Conservation (phyloP, 768 basidiomycete genomes). For the Suillus spraguei region DNA sequence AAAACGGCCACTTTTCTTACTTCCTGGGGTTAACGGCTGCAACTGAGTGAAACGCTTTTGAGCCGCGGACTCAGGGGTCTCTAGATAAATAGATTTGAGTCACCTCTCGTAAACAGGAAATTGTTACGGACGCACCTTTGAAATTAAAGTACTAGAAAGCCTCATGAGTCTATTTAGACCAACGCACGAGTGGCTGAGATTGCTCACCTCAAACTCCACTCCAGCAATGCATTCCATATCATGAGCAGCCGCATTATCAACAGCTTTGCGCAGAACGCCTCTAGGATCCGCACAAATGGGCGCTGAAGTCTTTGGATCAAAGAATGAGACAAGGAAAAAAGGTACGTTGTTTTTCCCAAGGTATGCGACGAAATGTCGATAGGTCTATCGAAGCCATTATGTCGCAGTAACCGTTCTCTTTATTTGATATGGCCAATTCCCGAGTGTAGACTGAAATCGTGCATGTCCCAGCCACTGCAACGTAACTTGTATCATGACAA, state of each 20-base stretch:
- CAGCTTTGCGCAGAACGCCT: constrained; percentile 59
- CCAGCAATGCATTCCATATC: constrained; percentile 79
- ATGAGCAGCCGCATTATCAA: constrained; percentile 25
- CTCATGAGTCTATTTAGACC: constrained; percentile 13
- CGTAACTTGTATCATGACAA: constrained; percentile 6
- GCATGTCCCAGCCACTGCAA: constrained; percentile 86
- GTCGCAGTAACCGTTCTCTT: constrained; percentile 90
- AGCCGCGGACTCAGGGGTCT: constrained; percentile 75
- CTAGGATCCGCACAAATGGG: constrained; percentile 86
- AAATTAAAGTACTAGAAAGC: constrained; percentile 80
- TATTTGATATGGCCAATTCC: constrained; percentile 91
- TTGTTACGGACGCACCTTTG: constrained; percentile 57
- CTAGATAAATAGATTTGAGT: constrained; percentile 39
- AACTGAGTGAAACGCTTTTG: constrained; percentile 80
- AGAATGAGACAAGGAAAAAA: constrained; percentile 91
- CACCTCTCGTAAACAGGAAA: background rate
- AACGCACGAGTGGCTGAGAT: background rate
- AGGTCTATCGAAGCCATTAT: constrained; percentile 86
- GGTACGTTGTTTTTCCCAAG: constrained; percentile 92
- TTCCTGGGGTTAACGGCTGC: constrained; percentile 87
- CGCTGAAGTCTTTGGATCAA: constrained; percentile 81
- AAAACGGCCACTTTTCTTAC: constrained; percentile 48
- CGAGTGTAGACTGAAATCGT: constrained; percentile 82
- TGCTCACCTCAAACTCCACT: constrained; percentile 86
- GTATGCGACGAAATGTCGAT: constrained; percentile 83